Evolutionary conservation across 129 eudicot species (phyloP).

Genomic region (Erigeron canadensis): DNA sequence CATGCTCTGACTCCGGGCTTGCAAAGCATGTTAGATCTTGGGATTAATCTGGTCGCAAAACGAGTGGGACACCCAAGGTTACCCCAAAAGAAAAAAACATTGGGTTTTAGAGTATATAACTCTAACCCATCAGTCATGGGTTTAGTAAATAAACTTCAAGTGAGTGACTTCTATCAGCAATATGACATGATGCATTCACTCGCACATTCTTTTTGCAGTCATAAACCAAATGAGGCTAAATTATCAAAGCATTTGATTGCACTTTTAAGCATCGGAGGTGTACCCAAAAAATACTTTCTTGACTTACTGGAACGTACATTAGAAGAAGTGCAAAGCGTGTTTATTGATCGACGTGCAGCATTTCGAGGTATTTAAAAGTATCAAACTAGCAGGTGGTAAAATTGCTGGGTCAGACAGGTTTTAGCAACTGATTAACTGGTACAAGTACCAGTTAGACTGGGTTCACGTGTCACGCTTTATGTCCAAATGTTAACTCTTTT

Average conservation of each 20-base stretch:
- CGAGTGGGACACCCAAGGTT: too few relatives aligned
- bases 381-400: not conserved
- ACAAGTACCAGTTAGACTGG: too few relatives aligned
- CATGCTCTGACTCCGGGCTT: too few relatives aligned
- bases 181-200: not conserved
- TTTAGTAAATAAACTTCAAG: conserved; percentile 3
- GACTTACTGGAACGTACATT: conserved; percentile 40
- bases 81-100: too few relatives aligned
- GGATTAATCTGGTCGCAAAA: too few relatives aligned
- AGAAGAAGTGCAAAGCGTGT: conserved; percentile 43
- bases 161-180: not conserved
- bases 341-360: conserved; percentile 52
- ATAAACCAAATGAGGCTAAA: conserved; percentile 44
- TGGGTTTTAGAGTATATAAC: not conserved
- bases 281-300: conserved; percentile 55
- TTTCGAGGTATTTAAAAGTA: conserved; percentile 45
- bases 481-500: too few relatives aligned
- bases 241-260: conserved; percentile 61
- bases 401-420: too few relatives aligned
- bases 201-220: conserved; percentile 34
- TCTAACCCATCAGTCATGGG: not conserved
- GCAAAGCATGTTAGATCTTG: too few relatives aligned
- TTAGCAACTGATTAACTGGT: too few relatives aligned
- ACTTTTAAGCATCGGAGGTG: conserved; percentile 70
- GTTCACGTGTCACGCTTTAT: too few relatives aligned